Evolutionary conservation across 345 rosid genomes (phyloP), one percentile per base, ranked within the genome.

Genomic region (Dovyalis caffra): DNA sequence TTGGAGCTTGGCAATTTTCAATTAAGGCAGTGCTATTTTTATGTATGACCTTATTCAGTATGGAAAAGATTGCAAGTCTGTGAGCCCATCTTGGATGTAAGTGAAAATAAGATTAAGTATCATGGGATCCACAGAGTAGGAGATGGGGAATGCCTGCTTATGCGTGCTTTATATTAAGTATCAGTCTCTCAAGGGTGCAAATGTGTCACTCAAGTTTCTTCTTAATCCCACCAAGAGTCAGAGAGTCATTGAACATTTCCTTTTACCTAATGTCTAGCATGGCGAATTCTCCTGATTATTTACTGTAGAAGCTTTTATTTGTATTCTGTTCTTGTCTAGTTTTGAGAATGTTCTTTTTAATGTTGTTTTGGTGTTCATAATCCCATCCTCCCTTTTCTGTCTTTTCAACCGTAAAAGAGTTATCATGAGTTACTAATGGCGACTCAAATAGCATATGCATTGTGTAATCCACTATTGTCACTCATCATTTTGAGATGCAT

Each of bases 231-330:
- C 18, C 12, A 18, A 53, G 8, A 18, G 66, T 72, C 4, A 31
- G n/a, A 56, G 74, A 56, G 32, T 70, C 64, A 3, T 29, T 72
- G 8, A 25, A 62, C 60, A 43, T 72, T 45, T 63, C 60, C 40
- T 62, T 60, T 28, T 72, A 1, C 32, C 31, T 32, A 29, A 29
- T 38, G 45, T 6, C 12, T 21, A 4, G 25, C 23, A 26, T 43
- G 16, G 45, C 31, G n/a, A 20, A 11, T 40, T 62, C 29, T 63
- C 43, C 45, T 20, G 18, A 29, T 6, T 61, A 5, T 38, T 72
- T 61, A 6, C 5, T 12, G 1, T 26, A 37, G 43, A 37, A 71
- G 29, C 35, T 61, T 37, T 37, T 38, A 34, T 21, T 33, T 53
- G 64, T 70, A 32, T 43, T 70, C 9, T 66, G 45, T 66, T 34